phyloP scores from a whole-genome alignment of 1,284 basidiomycete species.

The Microbotryum scabiosae region DNA sequence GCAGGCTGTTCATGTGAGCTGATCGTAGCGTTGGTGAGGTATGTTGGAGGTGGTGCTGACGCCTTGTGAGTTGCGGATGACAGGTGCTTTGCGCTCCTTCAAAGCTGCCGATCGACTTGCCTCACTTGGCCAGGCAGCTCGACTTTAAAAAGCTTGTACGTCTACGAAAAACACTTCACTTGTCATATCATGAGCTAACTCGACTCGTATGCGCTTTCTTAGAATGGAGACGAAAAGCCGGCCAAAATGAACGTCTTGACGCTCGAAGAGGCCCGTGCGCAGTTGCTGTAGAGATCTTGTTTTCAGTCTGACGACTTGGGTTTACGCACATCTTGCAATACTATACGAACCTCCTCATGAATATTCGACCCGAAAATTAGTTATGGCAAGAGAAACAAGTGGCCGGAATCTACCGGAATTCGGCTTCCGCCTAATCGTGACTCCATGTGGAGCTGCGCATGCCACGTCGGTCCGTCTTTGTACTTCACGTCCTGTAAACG shows the following conservation, averaged over 20 bases:
- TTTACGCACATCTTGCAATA: no score
- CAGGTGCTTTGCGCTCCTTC: slow-evolving; percentile 21
- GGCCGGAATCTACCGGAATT: no score
- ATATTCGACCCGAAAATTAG: no score
- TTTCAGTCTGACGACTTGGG: no score
- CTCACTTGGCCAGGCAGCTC: slow-evolving; percentile 12
- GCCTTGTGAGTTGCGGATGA: not conserved
- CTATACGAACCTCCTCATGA: no score
- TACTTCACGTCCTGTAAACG: no score
- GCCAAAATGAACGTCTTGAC: slow-evolving; percentile 16
- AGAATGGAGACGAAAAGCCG: not conserved
- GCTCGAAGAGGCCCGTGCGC: slow-evolving; percentile 8
- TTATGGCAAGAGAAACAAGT: no score
- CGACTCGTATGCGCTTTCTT: no score
- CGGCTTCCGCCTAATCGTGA: no score
- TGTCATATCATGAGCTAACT: no score
- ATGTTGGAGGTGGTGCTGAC: not conserved
- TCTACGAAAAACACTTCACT: not conserved
- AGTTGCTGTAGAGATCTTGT: slow-evolving; percentile 3
- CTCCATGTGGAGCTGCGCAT: no score
- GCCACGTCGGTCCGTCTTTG: no score
- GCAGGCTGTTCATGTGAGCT: slow-evolving; percentile 13
- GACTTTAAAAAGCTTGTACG: slow-evolving; percentile 3
- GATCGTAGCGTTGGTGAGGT: not conserved
- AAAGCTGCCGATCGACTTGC: slow-evolving; percentile 13